phyloP scores from a whole-genome alignment of 345 rosid genomes.

The Lumnitzera littorea region DNA sequence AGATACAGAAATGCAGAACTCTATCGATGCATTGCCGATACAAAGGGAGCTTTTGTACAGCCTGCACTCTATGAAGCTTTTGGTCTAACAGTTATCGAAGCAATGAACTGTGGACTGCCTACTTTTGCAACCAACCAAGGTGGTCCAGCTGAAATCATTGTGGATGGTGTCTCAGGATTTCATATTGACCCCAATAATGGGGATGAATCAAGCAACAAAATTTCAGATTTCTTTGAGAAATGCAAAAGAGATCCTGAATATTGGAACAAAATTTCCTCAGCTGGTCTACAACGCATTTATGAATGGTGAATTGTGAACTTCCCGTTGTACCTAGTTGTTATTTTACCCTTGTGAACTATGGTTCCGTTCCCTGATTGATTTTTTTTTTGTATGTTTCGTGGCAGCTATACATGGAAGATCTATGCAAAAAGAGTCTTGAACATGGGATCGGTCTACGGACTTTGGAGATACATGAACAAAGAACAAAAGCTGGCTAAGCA shows the following conservation, averaged over 20 bases:
- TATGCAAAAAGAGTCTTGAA: constrained; percentile 59
- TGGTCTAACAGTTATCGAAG: constrained; percentile 91
- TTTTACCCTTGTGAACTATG: background rate
- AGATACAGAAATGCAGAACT: constrained; percentile 84
- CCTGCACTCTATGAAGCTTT: constrained; percentile 97
- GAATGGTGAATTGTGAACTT: constrained; percentile 48
- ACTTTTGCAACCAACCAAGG: constrained; percentile 92
- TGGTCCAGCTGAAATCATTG: constrained; percentile 91
- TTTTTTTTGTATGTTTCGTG: background rate
- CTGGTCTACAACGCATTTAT: constrained; percentile 62
- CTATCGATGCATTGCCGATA: constrained; percentile 84
- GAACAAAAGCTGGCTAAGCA: constrained; percentile 68
- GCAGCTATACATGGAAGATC: constrained; percentile 93
- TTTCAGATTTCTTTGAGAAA: constrained; percentile 73
- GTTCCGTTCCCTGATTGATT: background rate
- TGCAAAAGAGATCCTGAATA: constrained; percentile 42
- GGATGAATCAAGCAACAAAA: constrained; percentile 55
- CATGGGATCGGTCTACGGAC: constrained; percentile 75
- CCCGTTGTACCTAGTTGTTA: background rate
- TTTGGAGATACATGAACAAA: constrained; percentile 77
- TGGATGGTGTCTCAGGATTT: constrained; percentile 86
- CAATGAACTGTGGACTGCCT: constrained; percentile 94
- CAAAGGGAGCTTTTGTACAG: constrained; percentile 86
- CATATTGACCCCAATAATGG: constrained; percentile 84
- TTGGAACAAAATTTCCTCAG: constrained; percentile 59